Evolutionary conservation across 306 rosid genomes (phyloP), one percentile per base, ranked within the genome.

Genomic region (Castanea crenata): DNA sequence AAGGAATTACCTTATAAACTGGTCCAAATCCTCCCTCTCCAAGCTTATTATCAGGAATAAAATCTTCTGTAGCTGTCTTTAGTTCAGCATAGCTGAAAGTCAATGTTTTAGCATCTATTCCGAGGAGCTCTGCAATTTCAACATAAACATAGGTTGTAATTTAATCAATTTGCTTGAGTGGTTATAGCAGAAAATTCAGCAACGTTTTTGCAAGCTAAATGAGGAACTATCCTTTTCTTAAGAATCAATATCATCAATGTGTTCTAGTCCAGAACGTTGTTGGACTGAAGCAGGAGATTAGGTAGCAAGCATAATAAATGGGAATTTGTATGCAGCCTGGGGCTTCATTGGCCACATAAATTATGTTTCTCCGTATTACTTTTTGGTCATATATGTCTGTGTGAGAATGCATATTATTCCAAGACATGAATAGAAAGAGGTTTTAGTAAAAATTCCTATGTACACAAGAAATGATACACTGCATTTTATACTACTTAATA

Each of bases 11-110:
- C 94, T 90, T 90, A 69, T 73, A 88, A 65, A 93, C 94, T 57
- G 97, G 93, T 82, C 98, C 97, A 77, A 93, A 92, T 80, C 96
- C 97, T 80, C 97, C 96, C 73, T 92, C 92, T 58, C 96, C 92
- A 57, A 91, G 89, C 82, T 91, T 92, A 69, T 91, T 88, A 62
- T 62, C 83, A 32, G 75, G 21, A 79, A 71, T 81, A 70, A 90
- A 88, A 85, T 92, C 97, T 76, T 79, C 55, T 23, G 96, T 92
- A 72, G 96, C 92, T 75, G 67, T 81, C 78, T 44, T 88, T 64
- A 91, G 81, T 82, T 88, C 96, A 4, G 82, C 80, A 78, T 81
- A 89, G 73, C 87, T 87, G 79, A 91, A 93, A 75, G 91, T 93
- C 79, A 82, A 86, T 23, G 92, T 91, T 78, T 81, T 86, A 34